Evolutionary conservation across 1,139 yeast species (phyloP).

Genomic region (Suhomyces terraborum): DNA sequence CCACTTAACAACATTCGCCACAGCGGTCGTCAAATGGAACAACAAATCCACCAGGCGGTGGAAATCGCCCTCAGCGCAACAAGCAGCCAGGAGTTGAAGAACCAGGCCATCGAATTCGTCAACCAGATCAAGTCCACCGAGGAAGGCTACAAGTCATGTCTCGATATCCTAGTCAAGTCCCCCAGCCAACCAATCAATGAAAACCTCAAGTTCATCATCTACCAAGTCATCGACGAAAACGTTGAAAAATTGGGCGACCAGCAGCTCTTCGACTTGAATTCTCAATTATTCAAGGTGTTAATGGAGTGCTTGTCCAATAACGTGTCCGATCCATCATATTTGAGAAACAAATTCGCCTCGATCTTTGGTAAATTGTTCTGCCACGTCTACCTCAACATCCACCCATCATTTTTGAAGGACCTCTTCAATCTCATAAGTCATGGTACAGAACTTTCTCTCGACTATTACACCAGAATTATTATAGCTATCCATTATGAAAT

Average conservation of each 20-base stretch:
- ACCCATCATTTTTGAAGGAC: slow-evolving; percentile 72
- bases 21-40: slow-evolving; percentile 53
- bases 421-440: slow-evolving; percentile 45
- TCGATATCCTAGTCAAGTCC: slow-evolving; percentile 53
- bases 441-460: slow-evolving; percentile 57
- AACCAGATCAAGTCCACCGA: slow-evolving; percentile 72
- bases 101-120: slow-evolving; percentile 83
- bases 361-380: slow-evolving; percentile 72
- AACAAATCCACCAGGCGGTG: slow-evolving; percentile 91
- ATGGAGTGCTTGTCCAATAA: slow-evolving; percentile 31
- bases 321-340: slow-evolving; percentile 55
- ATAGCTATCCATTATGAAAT: slow-evolving; percentile 84
- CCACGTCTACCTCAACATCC: slow-evolving; percentile 58
- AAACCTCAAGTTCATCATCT: slow-evolving; percentile 70
- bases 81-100: slow-evolving; percentile 67
- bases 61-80: slow-evolving; percentile 81
- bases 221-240: slow-evolving; percentile 77
- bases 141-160: slow-evolving; percentile 80
- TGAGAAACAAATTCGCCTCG: slow-evolving; percentile 80
- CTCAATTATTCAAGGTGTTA: slow-evolving; percentile 42
- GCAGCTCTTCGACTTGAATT: slow-evolving; percentile 49
- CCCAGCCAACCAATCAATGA: slow-evolving; percentile 38
- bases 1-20: slow-evolving; percentile 1
- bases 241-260: slow-evolving; percentile 48
- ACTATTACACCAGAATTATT: slow-evolving; percentile 74